A percentile compares a stretch with the other conserved stretches of the same genome.
Conservation (phyloP, 768 basidiomycete species). For the Mycena polygramma region DNA sequence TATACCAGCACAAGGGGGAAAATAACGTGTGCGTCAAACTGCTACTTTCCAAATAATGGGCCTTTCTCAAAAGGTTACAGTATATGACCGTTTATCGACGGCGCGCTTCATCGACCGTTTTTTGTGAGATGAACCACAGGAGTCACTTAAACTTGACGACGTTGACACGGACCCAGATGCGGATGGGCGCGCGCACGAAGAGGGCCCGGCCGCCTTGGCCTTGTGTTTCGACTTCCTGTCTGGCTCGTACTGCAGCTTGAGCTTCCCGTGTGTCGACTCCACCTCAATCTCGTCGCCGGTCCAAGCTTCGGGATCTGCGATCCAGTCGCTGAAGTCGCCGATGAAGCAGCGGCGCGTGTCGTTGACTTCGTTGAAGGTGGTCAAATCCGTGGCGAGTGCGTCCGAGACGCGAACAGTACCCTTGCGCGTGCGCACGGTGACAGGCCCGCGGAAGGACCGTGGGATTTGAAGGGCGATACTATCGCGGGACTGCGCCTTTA, state of each 20-base stretch:
- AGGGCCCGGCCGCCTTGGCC: no score
- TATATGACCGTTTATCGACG: no score
- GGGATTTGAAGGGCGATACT: slow-evolving; percentile 55
- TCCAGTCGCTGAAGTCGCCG: slow-evolving; percentile 53
- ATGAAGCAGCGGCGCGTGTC: slow-evolving; percentile 53
- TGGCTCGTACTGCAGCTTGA: slow-evolving; percentile 54
- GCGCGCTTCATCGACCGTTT: no score
- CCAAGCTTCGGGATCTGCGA: slow-evolving; percentile 46
- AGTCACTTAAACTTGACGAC: no score
- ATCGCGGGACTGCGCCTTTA: slow-evolving; percentile 43
- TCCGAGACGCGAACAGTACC: slow-evolving; percentile 52
- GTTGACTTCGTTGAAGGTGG: slow-evolving; percentile 50
- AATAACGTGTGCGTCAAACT: no score
- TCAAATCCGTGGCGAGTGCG: slow-evolving; percentile 45
- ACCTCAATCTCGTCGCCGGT: slow-evolving; percentile 54
- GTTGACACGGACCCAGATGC: no score
- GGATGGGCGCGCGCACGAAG: no score
- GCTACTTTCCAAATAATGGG: no score
- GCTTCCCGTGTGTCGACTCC: slow-evolving; percentile 52
- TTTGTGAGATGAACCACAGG: no score
- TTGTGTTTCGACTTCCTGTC: no score
- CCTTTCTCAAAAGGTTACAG: no score
- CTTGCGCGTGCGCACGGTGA: slow-evolving; percentile 50
- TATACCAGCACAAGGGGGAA: no score
- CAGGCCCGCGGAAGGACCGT: slow-evolving; percentile 54